Conservation (phyloP, 2,329 filamentous ascomycete genomes). For the Ilyonectria robusta region DNA sequence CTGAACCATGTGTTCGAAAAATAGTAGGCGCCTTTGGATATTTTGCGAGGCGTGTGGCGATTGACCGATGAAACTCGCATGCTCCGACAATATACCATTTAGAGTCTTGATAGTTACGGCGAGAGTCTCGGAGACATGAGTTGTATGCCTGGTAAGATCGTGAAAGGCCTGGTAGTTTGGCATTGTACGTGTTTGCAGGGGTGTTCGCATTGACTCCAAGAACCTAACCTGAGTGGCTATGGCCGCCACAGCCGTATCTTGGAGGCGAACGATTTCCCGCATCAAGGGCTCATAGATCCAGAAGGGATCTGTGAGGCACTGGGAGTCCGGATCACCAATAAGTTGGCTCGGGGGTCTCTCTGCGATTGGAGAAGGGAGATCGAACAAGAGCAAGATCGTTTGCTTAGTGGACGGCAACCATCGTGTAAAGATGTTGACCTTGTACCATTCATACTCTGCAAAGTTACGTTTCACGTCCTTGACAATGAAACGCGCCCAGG, state of each 20-base stretch:
- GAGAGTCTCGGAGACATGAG: slow-evolving; percentile 60
- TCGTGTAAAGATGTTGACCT: slow-evolving; percentile 10
- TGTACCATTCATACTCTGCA: slow-evolving; percentile 1
- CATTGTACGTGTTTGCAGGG: slow-evolving; percentile 12
- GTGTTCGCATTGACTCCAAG: no score
- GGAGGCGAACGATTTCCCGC: neutral
- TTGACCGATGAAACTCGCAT: slow-evolving; percentile 38
- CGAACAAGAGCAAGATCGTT: neutral
- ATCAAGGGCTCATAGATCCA: slow-evolving; percentile 11
- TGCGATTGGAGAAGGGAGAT: neutral
- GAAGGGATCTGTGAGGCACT: neutral
- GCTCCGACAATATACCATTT: slow-evolving; percentile 36
- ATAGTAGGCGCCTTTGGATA: slow-evolving; percentile 51
- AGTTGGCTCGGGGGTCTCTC: neutral
- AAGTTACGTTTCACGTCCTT: neutral
- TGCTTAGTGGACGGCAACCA: slow-evolving; percentile 1
- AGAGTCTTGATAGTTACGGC: slow-evolving; percentile 49
- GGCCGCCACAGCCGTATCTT: neutral
- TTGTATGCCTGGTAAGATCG: slow-evolving; percentile 59
- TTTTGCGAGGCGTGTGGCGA: slow-evolving; percentile 23
- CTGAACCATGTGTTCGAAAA: slow-evolving; percentile 51
- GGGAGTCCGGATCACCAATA: neutral
- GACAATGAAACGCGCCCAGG: slow-evolving; percentile 12
- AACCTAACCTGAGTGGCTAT: no score
- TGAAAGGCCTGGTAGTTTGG: slow-evolving; percentile 56